phyloP scores from a whole-genome alignment of 495 filamentous ascomycete species.

The Neurospora africana region DNA sequence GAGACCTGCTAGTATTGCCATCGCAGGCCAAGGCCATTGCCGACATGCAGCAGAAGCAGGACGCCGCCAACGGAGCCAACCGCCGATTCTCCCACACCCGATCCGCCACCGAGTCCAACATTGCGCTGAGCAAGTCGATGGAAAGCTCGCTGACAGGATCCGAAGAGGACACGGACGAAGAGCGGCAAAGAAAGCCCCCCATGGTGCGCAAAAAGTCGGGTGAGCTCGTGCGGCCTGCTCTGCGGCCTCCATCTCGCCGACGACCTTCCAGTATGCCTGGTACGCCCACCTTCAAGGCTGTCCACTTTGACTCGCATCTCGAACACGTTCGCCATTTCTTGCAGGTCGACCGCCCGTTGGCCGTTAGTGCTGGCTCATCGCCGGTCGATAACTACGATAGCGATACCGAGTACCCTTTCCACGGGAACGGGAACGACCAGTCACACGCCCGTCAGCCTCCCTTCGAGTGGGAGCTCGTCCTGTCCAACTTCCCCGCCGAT shows the following conservation, averaged over 20 bases:
- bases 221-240: constrained; percentile 85
- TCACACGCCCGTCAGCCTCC: constrained; percentile 31
- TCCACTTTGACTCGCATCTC: constrained; percentile 89
- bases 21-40: constrained; percentile 23
- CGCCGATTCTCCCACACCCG: constrained; percentile 59
- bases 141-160: constrained; percentile 48
- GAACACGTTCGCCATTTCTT: constrained; percentile 94
- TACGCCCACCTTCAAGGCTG: constrained; percentile 90
- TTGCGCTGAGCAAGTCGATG: constrained; percentile 39
- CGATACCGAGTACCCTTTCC: constrained; percentile 81
- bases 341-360: constrained; percentile 83
- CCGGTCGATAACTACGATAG: constrained; percentile 77
- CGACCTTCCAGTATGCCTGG: constrained; percentile 95
- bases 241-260: constrained; percentile 64
- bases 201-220: constrained; percentile 98
- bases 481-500: constrained; percentile 73
- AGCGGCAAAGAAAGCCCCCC: constrained; percentile 57
- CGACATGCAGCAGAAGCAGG: constrained; percentile 27
- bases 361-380: constrained; percentile 91
- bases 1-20: constrained; percentile 26
- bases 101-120: constrained; percentile 69
- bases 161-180: constrained; percentile 53
- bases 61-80: constrained; percentile 19
- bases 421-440: constrained; percentile 27
- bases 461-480: constrained; percentile 78